Evolutionary conservation across 495 filamentous ascomycete species (phyloP), one percentile per base, ranked within the genome.

Genomic region (Xylaria flabelliformis): DNA sequence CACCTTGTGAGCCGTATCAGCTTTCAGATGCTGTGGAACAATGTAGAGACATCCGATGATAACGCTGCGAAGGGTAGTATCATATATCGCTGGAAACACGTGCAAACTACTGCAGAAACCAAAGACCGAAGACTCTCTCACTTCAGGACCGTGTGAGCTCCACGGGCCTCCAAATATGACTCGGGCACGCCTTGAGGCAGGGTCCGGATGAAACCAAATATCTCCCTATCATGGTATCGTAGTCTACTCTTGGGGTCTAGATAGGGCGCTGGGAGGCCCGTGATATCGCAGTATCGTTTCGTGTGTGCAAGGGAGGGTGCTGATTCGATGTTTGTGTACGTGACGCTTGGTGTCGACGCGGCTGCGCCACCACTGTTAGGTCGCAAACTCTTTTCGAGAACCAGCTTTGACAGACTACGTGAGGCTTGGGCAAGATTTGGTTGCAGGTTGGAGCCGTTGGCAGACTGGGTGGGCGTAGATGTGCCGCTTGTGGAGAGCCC

Each of bases 321-420:
- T 19, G 92, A 92, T 75, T 97, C 95, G 75, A 99, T 95, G 76
- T 97, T 97, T 13, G 94, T 95, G 79, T 97, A 99, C 0, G 96
- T 97, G 39, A 93, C 93, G 2, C 87, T 87, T 0, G 94, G 94
- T 0, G 92, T 91, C 58, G 89, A 88, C 12, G 73, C 64, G 29
- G 64, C 39, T 51, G 44, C 51, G 46, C 75, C 64, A 70, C 71
- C 42, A 66, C 70, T 72, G 69, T 78, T 72, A 7, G 79, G 73
- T 61, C 73, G 73, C 69, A 83, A 69, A 51, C 67, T 82, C 84
- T 92, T 94, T 82, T 96, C 93, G 65, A 97, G 83, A 0, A 97
- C 94, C 51, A 97, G 85, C 51, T 93, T 93, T 13, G 92, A 94
- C 42, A 97, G 81, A 76, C 90, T 95, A 76, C 94, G 90, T 21